Base-by-base conservation (phyloP, 352 stramenopile genomes). In the Globisporangium heterothallicum region DNA sequence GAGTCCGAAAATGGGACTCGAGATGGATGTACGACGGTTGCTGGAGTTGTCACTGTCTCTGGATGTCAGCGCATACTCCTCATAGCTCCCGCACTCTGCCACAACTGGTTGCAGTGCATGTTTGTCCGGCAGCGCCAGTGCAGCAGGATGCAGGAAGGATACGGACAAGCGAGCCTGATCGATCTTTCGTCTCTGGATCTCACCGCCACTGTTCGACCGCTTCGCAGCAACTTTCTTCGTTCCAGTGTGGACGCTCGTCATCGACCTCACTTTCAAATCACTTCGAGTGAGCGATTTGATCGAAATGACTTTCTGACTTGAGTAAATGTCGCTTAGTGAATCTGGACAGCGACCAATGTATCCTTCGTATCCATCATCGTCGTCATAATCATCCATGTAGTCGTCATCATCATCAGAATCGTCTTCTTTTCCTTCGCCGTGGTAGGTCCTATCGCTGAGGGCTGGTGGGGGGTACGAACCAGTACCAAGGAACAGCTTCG, bases 231-330 rank as follows among this genome's bases (percentile, higher is more conserved):
- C 18, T 29, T 21, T 44, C 21, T 35, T 34, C 32, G 42, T 42
- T 46, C 34, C 16, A 14, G 14, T 41, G 35, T 24, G 41, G 7
- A 16, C 12, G 9, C 34, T 56, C 4, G 29, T 54, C 36, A 57
- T 40, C 6, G 55, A 62, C 9, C 41, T 47, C 34, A 62, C 55
- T 40, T 51, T 45, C 3, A 53, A 21, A 14, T 62, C 47, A 29
- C 42, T 58, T 10, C 49, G 44, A 4, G 45, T 59, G 24, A 86
- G 68, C 6, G 72, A 67, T 49, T 75, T 77, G 49, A 86, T 76
- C 3, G 75, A 86, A 42, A 86, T 81, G 40, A 86, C 63, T 42
- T 86, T 86, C 27, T 68, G 55, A 42, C 58, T 73, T 13, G 58
- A 57, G 56, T 61, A 61, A 13, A 52, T 42, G 10, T 25, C 19